Percentiles rank a stretch among this genome's conserved stretches.
Conservation (phyloP, 495 filamentous ascomycete genomes). For the Neurospora cerealis region DNA sequence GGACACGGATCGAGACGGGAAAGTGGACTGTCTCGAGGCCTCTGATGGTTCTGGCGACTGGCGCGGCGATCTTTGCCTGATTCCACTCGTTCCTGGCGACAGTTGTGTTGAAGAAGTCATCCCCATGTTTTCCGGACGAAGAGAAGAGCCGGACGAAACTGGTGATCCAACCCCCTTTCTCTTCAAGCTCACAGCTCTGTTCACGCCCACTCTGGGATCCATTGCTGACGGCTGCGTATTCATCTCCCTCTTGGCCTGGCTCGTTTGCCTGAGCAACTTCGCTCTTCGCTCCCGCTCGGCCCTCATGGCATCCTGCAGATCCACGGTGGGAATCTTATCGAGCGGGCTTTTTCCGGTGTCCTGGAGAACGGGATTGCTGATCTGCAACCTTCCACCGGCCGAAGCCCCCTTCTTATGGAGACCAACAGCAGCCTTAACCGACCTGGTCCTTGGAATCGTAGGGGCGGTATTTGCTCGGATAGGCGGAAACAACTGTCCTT, state of each 20-base stretch:
- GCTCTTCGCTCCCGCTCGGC: constrained; percentile 37
- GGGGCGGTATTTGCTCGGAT: constrained; percentile 2
- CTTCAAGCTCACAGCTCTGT: constrained; percentile 29
- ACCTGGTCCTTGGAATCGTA: background rate
- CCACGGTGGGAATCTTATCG: constrained; percentile 36
- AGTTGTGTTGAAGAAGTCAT: constrained; percentile 29
- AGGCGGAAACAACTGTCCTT: constrained; percentile 13
- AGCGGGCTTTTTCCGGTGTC: constrained; percentile 30
- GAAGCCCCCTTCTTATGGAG: constrained; percentile 22
- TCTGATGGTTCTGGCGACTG: constrained; percentile 10
- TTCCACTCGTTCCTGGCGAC: constrained; percentile 33
- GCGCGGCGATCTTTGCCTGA: constrained; percentile 33
- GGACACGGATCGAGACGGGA: background rate
- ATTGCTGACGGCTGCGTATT: constrained; percentile 20
- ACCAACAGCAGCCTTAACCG: constrained; percentile 7
- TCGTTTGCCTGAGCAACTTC: background rate
- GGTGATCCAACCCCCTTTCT: constrained; percentile 31
- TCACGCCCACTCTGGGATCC: constrained; percentile 18
- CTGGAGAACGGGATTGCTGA: constrained; percentile 40
- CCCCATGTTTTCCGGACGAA: constrained; percentile 10
- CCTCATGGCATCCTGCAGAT: constrained; percentile 34
- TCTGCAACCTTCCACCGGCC: constrained; percentile 27
- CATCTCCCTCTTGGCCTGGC: constrained; percentile 20
- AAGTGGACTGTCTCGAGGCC: background rate
- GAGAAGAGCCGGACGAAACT: constrained; percentile 2